A percentile compares a stretch with the other conserved stretches of the same genome.
Conservation (phyloP, 2,329 filamentous ascomycete genomes). For the Venturia nashicola region DNA sequence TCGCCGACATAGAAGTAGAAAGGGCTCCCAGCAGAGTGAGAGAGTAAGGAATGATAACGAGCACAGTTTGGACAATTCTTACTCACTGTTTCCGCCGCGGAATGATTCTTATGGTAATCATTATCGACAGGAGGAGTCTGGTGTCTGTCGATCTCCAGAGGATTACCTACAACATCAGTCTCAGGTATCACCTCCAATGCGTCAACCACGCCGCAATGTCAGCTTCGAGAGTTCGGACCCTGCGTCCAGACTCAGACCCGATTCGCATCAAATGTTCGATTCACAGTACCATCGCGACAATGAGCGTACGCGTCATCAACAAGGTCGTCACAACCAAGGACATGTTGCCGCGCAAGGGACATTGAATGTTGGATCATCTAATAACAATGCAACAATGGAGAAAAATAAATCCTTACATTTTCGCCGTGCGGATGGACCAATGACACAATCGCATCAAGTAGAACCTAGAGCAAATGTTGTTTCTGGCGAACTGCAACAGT, state of each 20-base stretch:
- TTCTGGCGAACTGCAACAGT: neutral
- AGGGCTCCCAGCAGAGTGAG: neutral
- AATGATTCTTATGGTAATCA: neutral
- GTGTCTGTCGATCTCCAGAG: neutral
- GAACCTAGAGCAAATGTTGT: neutral
- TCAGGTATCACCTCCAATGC: neutral
- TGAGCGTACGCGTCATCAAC: neutral
- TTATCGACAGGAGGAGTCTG: neutral
- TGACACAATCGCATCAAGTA: neutral
- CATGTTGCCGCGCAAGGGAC: neutral
- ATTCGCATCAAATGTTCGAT: neutral
- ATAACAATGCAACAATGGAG: neutral
- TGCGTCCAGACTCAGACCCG: neutral
- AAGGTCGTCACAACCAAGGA: neutral
- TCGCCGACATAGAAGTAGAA: neutral
- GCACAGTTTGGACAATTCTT: neutral
- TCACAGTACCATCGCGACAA: neutral
- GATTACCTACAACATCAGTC: neutral
- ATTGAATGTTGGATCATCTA: neutral
- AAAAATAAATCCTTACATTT: neutral
- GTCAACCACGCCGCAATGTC: neutral
- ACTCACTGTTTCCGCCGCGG: neutral
- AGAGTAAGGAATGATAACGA: neutral
- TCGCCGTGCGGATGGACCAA: neutral
- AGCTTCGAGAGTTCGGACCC: neutral